Evolutionary conservation across 176 grass and related monocot species (phyloP), one percentile per base, ranked within the genome.

Genomic region (Cenchrus fungigraminus): DNA sequence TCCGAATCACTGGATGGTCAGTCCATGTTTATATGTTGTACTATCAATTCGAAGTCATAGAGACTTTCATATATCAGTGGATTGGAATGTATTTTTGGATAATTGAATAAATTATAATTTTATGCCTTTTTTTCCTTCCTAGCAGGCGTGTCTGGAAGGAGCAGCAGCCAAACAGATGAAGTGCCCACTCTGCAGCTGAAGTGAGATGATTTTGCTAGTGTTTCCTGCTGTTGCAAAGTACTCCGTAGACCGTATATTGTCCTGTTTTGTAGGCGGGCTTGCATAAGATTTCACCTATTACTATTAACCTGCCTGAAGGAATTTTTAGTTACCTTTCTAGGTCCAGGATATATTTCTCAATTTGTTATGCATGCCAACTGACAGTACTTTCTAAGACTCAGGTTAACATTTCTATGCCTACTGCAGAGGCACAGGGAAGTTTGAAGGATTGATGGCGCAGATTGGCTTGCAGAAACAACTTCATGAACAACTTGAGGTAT

Each of bases 401-500:
- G 28, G 16, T 76, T 72, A 2, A 20, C 9, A 71, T 12, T 49
- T 77, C 8, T 42, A 1, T 73, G 25, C 51, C 55, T 73, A 25
- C 79, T 85, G 43, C 78, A 94, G 92, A 79, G 61, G 55, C 49
- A 80, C 65, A 57, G 78, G 65, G 44, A 71, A 55, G 16, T 49
- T 56, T 76, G 89, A 94, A 79, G 89, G 66, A 71, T 68, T 91
- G 51, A 80, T 74, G 68, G 44, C 64, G 2, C 92, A 91, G 81
- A 89, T 94, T 80, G 81, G 80, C 42, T 34, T 89, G 68, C 92
- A 94, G 85, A 94, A 94, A 74, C 89, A 89, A 51, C 81, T 94
- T 55, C 90, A 94, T 43, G 87, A 89, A 79, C 89, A 94, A 43
- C 89, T 94, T 74, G 89, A 94, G 92, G 92, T 89, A 71, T 16